Base-by-base conservation (phyloP, 1,139 yeast genomes). In the Geotrichum cucujoidarum region DNA sequence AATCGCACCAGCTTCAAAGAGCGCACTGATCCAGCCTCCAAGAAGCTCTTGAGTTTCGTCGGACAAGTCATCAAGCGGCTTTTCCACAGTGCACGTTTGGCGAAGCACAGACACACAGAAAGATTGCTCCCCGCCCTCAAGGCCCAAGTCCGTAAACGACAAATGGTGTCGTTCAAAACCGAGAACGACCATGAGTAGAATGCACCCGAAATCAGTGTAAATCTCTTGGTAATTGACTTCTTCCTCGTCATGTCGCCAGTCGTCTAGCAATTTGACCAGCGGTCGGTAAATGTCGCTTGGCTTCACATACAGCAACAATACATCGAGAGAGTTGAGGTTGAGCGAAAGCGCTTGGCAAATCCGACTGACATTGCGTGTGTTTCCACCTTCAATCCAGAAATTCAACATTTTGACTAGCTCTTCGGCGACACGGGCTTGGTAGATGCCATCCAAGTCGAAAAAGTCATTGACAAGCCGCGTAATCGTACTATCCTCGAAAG, bases 1-100 rank as follows among this genome's bases (percentile, higher is more conserved):
- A 37, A 90, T 77, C 1, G 96, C 95, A 47, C 89, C 94, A 38
- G 87, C 78, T 52, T 87, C 90, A 66, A 86, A 89, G 41, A 90
- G 65, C 1, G 94, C 92, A 37, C 76, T 71, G 38, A 86, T 76
- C 97, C 97, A 90, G 36, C 80, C 84, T 42, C 78, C 78, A 29
- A 86, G 66, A 11, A 83, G 70, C 34, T 72, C 77, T 43, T 72
- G 69, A 56, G 62, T 58, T 4, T 57, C 62, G 3, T 58, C 56
- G 3, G 55, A 43, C 35, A 65, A 57, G n/a, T 59, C 59, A 27
- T 60, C 62, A 25, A 37, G 43, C 22, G 10, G 7, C 10, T 22
- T 34, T 18, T 32, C 37, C 16, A 14, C 22, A 17, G 17, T 21
- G 11, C 27, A 39, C 5, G 43, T 14, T 24, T 40, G 39, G 22